Base-by-base conservation (phyloP, 768 basidiomycete species). In the Boletales sp. region DNA sequence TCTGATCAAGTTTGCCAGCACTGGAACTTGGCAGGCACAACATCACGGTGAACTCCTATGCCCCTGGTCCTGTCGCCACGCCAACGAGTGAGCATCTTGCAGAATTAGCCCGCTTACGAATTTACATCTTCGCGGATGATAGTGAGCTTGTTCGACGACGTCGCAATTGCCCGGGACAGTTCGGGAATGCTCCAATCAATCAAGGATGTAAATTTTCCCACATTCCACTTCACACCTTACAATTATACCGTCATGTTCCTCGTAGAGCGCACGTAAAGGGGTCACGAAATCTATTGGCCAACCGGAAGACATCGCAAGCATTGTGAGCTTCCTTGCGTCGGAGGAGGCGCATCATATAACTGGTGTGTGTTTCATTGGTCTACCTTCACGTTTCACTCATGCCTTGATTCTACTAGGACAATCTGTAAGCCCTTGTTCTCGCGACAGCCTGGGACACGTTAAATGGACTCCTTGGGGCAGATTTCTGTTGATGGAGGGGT, bases 21-120 rank as follows among this genome's bases (percentile, higher is more conserved):
- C 8, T 58, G 24, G 72, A 72, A 51, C 53, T 69, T 24, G 65
- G 62, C 0, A 34, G 46, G 24, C 50, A 71, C 36, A 48, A 57
- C 12, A 71, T 73, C n/a, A 72, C 70, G 0, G 72, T 70, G 6
- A 72, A 73, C 34, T 54, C 65, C 0, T 74, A 74, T 40, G 67
- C 71, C 5, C 73, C 73, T 0, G 71, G 72, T 6, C 36, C 52
- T 8, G 60, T 72, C 24, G 35, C 53, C 3, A 74, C 65, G 1
- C 44, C 54, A 12, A 44, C 69, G 57, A 37, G 72, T 74, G 24
- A 27, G 24, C 24, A 5, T 27, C 24, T 5, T 27, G 24, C 5
- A 3, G 62, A 43, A 7, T 12, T 10, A 9, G 9, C 18, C 32
- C 32, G 7, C 32, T 27, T 27, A 27, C 24, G 24, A 27, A 27